These are phyloP conservation scores for Alternaria sp. DNA, from an alignment of 2,329 filamentous ascomycete species.

Conservation along the genomic window DNA sequence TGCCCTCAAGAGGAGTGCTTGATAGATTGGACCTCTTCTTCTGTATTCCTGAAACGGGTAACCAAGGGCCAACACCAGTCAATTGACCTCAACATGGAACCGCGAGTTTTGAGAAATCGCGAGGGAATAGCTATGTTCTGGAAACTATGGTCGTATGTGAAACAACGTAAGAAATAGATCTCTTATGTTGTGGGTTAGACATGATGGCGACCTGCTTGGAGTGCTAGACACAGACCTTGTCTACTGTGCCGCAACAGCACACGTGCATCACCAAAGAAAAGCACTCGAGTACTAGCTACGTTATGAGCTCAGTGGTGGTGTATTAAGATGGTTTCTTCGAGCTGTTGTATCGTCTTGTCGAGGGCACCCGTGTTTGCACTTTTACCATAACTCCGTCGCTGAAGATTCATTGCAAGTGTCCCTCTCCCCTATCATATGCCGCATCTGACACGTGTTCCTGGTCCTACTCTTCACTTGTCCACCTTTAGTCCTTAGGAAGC, in stretches of 20 bases:
- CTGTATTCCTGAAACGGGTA: no score
- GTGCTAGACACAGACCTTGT: neutral
- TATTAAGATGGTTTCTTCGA: conserved; percentile 4
- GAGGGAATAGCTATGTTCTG: conserved; percentile 4
- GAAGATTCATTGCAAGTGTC: conserved; percentile 28
- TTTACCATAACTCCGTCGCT: conserved; percentile 39
- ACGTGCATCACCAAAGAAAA: neutral
- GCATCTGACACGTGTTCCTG: neutral
- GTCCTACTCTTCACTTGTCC: neutral
- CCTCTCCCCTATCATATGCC: neutral
- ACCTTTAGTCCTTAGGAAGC: conserved; percentile 41
- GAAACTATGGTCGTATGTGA: conserved; percentile 5
- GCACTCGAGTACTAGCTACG: neutral
- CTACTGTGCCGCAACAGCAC: neutral
- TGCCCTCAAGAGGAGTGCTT: no score
- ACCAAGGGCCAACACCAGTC: no score
- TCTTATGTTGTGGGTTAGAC: neutral
- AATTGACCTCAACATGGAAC: no score
- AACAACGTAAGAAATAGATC: neutral
- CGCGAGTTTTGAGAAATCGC: neutral
- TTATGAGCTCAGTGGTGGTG: neutral
- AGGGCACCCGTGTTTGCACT: conserved; percentile 11
- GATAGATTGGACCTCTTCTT: no score
- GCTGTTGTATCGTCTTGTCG: neutral
- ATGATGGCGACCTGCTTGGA: neutral